Base-by-base conservation (phyloP, 805 yeast species). In the Cyberlindnera maritima region DNA sequence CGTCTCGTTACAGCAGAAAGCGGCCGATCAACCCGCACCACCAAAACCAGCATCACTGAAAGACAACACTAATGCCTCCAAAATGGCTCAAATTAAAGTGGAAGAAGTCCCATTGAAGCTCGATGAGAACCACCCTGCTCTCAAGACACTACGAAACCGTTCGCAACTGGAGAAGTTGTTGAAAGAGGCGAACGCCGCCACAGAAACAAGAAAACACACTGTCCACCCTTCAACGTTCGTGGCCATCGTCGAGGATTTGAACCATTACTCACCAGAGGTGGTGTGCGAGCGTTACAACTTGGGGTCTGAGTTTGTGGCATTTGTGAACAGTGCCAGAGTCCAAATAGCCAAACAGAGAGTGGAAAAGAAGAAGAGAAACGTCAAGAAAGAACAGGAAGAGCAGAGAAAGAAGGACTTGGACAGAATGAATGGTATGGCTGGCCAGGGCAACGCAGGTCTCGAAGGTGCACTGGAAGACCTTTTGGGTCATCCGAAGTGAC, bases 71-170 rank as follows among this genome's bases (percentile, higher is more conserved):
- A 51, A 51, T 15, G 53, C 47, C 6, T 37, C 34, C 8, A 40
- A 44, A 62, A 61, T 50, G 55, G 54, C 44, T 2, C 35, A 43
- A 9, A 36, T 55, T 14, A 40, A 43, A 19, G 49, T 49, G 6
- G 53, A 50, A 15, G 60, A 55, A 38, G 29, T 53, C 10, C 60
- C 60, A 2, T 3, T 52, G 32, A 39, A 47, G 20, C 43, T 56
- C 14, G 59, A 56, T 37, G 43, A 49, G 46, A 49, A 39, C 48
- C 53, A 57, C 41, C 55, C 62, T 2, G 50, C 59, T 4, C 31
- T 58, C 12, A 44, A 37, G 17, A 46, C 51, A 8, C 46, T 58
- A 12, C 36, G 53, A 33, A 58, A 58, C 38, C 50, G 48, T 4
- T 19, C 45, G 2, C 15, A 19, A 2, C 32, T 56, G 14, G 62